A percentile compares a stretch with the other conserved stretches of the same genome.
Conservation (phyloP, 2,329 filamentous ascomycete species). For the Fusarium odoratissimum region DNA sequence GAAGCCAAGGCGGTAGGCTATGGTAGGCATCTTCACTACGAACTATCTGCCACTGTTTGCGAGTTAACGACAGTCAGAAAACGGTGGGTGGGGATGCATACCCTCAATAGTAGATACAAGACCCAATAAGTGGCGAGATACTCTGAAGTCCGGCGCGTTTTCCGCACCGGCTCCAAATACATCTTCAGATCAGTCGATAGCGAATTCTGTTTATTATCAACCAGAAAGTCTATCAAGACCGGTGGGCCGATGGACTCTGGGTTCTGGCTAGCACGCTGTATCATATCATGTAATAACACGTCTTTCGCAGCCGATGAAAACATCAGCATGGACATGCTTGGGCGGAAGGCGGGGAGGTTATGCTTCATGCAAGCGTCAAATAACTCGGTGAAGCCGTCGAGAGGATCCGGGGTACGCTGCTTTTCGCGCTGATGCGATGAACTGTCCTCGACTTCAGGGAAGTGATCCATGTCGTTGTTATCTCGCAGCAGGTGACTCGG, state of each 20-base stretch:
- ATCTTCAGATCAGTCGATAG: not conserved
- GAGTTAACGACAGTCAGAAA: not conserved
- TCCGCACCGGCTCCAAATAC: not conserved
- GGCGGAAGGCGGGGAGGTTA: not conserved
- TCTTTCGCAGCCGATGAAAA: not conserved
- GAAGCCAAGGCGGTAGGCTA: constrained; percentile 2
- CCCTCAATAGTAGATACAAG: not conserved
- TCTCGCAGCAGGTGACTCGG: not conserved
- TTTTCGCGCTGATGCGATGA: not conserved
- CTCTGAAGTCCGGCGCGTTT: not conserved
- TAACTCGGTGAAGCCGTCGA: not conserved
- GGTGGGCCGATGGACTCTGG: not conserved
- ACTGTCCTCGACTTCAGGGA: not conserved
- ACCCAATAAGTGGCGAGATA: not conserved
- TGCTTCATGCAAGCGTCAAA: not conserved
- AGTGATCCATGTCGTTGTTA: not conserved
- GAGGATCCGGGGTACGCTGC: not conserved
- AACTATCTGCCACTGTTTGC: constrained; percentile 1
- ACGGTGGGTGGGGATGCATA: not conserved
- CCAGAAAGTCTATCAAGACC: not conserved
- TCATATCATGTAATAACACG: not conserved
- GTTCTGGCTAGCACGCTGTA: not conserved
- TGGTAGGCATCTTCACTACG: constrained; percentile 11
- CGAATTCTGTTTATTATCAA: not conserved
- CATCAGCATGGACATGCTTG: not conserved